Evolutionary conservation across 2,329 filamentous ascomycete genomes (phyloP).

Genomic region (Neofusicoccum cordaticola): DNA sequence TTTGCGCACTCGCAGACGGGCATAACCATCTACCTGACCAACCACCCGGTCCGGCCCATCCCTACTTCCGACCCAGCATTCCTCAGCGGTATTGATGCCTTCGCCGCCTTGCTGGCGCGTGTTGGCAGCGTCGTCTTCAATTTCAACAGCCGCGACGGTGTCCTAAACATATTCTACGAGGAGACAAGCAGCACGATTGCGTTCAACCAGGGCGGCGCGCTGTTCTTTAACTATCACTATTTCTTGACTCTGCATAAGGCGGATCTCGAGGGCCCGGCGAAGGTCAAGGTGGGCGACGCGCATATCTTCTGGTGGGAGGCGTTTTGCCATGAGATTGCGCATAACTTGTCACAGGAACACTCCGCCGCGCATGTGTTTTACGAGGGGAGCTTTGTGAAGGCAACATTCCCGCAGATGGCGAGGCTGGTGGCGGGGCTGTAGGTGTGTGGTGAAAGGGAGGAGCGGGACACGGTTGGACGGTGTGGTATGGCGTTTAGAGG

Average conservation of each 20-base stretch:
- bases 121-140: not conserved
- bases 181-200: conserved; percentile 59
- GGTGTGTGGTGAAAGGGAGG: not conserved
- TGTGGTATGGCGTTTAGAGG: not conserved
- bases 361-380: conserved; percentile 19
- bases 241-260: conserved; percentile 74
- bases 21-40: conserved; percentile 14
- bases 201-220: conserved; percentile 81
- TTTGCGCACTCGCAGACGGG: not conserved
- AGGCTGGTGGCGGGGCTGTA: not conserved
- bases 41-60: not conserved
- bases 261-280: conserved; percentile 26
- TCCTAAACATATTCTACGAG: conserved; percentile 57
- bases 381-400: conserved; percentile 17
- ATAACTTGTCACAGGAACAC: conserved; percentile 82
- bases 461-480: not conserved
- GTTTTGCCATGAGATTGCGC: conserved; percentile 91
- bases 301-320: conserved; percentile 91
- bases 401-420: conserved; percentile 5
- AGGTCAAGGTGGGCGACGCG: conserved; percentile 59
- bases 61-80: not conserved
- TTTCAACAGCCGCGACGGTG: conserved; percentile 40
- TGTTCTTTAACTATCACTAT: conserved; percentile 93
- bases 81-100: not conserved
- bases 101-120: not conserved